phyloP scores from a whole-genome alignment of 2,329 filamentous ascomycete species.

The Mollisiaceae sp. region DNA sequence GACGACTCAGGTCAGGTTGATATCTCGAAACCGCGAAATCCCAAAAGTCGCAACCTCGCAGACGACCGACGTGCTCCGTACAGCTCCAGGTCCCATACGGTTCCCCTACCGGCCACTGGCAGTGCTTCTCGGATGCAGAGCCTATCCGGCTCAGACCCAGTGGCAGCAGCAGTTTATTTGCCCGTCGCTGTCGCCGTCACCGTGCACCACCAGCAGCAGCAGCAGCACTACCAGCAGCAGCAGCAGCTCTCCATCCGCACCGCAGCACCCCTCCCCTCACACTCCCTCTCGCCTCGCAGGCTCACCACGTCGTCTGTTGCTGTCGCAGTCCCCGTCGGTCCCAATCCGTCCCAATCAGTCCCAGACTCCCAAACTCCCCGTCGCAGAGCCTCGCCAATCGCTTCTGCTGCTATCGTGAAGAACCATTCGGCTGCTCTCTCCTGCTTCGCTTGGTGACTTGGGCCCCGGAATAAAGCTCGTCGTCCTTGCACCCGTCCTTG shows the following conservation, averaged over 20 bases:
- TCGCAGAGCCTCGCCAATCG: conserved; percentile 15
- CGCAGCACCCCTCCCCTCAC: too few species aligned
- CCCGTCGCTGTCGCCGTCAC: background rate
- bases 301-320: conserved; percentile 6
- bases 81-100: background rate
- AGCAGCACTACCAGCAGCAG: background rate
- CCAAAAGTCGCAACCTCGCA: conserved; percentile 5
- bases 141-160: conserved; percentile 21
- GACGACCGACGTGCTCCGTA: background rate
- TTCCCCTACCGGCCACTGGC: conserved; percentile 17
- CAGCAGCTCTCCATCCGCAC: too few species aligned
- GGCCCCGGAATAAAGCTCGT: background rate
- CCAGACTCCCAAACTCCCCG: background rate
- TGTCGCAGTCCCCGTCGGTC: background rate
- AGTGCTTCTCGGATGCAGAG: conserved; percentile 23
- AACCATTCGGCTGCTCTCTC: background rate
- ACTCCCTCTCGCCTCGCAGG: background rate
- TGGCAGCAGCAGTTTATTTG: conserved; percentile 2
- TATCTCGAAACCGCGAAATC: background rate
- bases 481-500: background rate
- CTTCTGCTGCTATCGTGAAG: conserved; percentile 7
- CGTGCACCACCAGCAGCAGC: background rate
- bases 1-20: too few species aligned
- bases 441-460: background rate
- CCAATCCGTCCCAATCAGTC: background rate